Evolutionary conservation across 108 stramenopile genomes (phyloP).

Genomic region (Fistulifera solaris): DNA sequence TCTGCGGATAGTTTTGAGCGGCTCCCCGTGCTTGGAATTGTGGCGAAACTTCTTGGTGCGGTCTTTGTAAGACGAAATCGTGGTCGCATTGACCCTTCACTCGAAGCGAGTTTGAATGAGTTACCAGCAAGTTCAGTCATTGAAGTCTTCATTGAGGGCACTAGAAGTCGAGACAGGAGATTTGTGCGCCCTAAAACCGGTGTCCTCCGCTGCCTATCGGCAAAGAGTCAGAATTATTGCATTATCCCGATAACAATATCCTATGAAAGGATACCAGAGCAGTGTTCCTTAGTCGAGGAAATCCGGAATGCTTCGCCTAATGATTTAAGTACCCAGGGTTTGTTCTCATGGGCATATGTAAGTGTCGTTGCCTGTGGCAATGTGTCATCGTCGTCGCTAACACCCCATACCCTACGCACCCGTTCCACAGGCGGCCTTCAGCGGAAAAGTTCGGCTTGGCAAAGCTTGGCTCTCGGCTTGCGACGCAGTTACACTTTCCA

Average conservation of each 20-base stretch:
- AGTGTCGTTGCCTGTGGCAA: not conserved
- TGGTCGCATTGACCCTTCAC: conserved; percentile 29
- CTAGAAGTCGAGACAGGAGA: conserved; percentile 66
- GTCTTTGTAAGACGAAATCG: conserved; percentile 64
- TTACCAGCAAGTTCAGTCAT: conserved; percentile 12
- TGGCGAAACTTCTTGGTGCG: conserved; percentile 38
- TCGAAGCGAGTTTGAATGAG: conserved; percentile 8
- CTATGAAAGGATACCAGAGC: conserved; percentile 78
- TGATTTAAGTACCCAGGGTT: conserved; percentile 9
- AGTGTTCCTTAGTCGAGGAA: conserved; percentile 44
- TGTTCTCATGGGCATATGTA: conserved; percentile 21
- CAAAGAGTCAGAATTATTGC: conserved; percentile 22
- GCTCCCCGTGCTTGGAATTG: conserved; percentile 66
- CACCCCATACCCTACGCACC: too few species aligned
- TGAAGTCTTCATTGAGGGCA: conserved; percentile 84
- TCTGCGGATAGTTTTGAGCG: conserved; percentile 67
- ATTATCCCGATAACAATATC: conserved; percentile 67
- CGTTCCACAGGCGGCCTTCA: not conserved
- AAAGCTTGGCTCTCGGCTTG: conserved; percentile 59
- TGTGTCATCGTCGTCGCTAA: too few species aligned
- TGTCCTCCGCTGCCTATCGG: conserved; percentile 37
- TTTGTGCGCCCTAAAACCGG: conserved; percentile 77
- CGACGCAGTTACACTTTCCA: conserved; percentile 33
- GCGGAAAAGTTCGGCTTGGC: conserved; percentile 52
- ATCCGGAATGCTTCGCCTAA: conserved; percentile 9